phyloP scores from a whole-genome alignment of 257 asterid species.

The Fraxinus americana region DNA sequence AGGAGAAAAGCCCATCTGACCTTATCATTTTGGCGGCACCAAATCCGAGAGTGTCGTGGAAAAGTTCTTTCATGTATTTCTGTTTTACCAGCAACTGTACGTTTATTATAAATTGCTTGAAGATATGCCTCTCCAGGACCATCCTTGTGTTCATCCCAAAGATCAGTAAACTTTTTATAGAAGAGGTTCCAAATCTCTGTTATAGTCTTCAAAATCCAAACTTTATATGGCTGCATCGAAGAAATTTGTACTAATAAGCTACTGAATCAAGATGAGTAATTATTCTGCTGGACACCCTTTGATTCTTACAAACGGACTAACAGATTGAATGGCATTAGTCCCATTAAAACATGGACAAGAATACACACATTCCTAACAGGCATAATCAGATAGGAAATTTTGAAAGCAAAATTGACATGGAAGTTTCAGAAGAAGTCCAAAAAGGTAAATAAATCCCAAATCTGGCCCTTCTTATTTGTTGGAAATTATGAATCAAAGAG shows the following conservation, averaged over 20 bases:
- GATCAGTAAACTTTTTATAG: constrained; percentile 65
- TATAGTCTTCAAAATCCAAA: constrained; percentile 84
- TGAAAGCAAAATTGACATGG: background rate
- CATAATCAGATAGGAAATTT: background rate
- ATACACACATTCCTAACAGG: background rate
- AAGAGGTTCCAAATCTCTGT: constrained; percentile 90
- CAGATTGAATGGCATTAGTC: background rate
- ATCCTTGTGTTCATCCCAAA: constrained; percentile 88
- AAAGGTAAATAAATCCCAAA: background rate
- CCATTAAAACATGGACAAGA: background rate
- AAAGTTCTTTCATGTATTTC: constrained; percentile 72
- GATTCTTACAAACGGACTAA: background rate
- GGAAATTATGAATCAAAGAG: too few species aligned
- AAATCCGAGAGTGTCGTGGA: constrained; percentile 91
- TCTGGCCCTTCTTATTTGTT: background rate
- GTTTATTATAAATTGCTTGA: constrained; percentile 71
- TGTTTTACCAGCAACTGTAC: constrained; percentile 56
- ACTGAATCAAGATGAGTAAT: background rate
- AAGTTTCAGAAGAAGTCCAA: background rate
- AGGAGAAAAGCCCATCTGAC: constrained; percentile 33
- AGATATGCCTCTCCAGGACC: constrained; percentile 98
- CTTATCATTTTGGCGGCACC: constrained; percentile 98
- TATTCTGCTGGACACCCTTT: background rate
- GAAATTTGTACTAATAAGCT: background rate
- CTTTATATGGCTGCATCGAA: constrained; percentile 59